Evolutionary conservation across 257 asterid genomes (phyloP), one percentile per base, ranked within the genome.

Genomic region (Solanum tarijense): DNA sequence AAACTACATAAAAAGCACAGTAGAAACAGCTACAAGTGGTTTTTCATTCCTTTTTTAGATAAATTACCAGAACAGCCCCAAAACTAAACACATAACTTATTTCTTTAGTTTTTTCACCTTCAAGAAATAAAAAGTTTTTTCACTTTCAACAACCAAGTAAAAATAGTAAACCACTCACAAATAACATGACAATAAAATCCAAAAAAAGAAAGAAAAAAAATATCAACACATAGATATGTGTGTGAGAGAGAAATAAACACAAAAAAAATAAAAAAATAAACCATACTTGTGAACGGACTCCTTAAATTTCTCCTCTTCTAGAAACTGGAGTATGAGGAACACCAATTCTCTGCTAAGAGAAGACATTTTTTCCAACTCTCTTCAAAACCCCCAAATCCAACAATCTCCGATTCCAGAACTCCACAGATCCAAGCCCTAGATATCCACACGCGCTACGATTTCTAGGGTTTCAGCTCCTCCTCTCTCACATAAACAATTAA

Each of bases 301-400:
- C 92, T 96, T 96, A 92, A 95, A 96, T 93, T 96, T 96, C 92
- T 96, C 99, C 95, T 96, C 98, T 86, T 95, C 98, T 3, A 95
- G 97, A 88, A 96, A 96, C 92, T 96, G 99, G 83, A 96, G 98
- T 92, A 96, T 96, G 73, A 96, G 93, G 88, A 96, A 95, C 82
- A 96, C 99, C 93, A 96, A 93, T 93, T 96, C 99, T 85, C 98
- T 94, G 94, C 98, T 96, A 52, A 96, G 93, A 52, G 98, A 94
- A 91, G 99, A 93, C 99, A 96, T 96, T 91, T 88, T 73, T 34
- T 71, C 25, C 25, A 71, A 20, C n/a, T 32, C 14, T 2, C 25
- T 9, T 9, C 13, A 32, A 8, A 73, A 73, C 2, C 14, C 72
- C 41, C 90, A 81, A 89, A 88, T 92, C 94, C 83, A 92, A 92